Conservation (phyloP, 2,329 filamentous ascomycete genomes). For the Exophiala alcalophila region DNA sequence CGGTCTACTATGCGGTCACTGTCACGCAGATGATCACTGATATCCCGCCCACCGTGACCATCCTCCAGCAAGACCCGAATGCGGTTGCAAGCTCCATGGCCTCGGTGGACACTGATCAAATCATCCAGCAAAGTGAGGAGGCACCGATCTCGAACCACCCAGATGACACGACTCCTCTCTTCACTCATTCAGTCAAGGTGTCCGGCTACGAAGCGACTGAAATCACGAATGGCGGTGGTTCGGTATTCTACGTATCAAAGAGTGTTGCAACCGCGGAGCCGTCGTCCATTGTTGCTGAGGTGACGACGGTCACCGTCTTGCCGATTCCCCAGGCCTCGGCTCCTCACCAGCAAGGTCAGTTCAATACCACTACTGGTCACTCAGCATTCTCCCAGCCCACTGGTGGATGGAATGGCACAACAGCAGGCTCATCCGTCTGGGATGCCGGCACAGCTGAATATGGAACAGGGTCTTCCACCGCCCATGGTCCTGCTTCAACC, state of each 20-base stretch:
- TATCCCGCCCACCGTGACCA: conserved; percentile 24
- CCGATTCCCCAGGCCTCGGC: conserved; percentile 8
- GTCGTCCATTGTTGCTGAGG: conserved; percentile 10
- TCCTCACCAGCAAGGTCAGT: conserved; percentile 1
- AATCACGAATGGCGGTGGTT: conserved; percentile 16
- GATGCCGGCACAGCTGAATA: conserved; percentile 1
- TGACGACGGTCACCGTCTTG: conserved; percentile 20
- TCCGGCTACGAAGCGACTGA: conserved; percentile 28
- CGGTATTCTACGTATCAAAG: conserved; percentile 24
- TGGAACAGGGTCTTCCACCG: background rate
- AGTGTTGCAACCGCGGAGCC: conserved; percentile 7
- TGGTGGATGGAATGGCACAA: conserved; percentile 21
- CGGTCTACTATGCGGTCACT: conserved; percentile 18
- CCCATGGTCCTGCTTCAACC: conserved; percentile 3
- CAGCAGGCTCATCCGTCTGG: conserved; percentile 7
- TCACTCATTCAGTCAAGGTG: conserved; percentile 22
- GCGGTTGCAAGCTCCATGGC: conserved; percentile 22
- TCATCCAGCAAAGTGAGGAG: conserved; percentile 21
- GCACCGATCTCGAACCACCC: conserved; percentile 17
- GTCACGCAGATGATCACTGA: conserved; percentile 19
- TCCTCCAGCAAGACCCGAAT: conserved; percentile 25
- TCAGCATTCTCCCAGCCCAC: conserved; percentile 16
- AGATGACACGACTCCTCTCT: conserved; percentile 14
- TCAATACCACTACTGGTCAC: conserved; percentile 4
- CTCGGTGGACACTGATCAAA: conserved; percentile 20